Conservation (phyloP, 1,139 yeast genomes). For the Sugiyamaella pinicola region DNA sequence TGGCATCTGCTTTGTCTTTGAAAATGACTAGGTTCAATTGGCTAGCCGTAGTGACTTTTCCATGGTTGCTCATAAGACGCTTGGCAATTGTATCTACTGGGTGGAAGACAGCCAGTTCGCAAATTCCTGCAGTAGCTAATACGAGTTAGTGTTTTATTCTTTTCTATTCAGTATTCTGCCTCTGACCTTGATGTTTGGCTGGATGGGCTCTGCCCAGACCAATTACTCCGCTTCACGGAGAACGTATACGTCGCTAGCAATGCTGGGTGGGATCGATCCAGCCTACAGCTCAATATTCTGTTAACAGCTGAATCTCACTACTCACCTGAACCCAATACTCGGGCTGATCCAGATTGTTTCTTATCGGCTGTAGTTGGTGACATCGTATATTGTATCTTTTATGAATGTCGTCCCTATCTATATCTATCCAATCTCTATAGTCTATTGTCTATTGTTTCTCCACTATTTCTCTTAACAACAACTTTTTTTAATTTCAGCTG, state of each 20-base stretch:
- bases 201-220: no score
- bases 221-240: no score
- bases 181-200: no score
- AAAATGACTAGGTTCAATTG: slow-evolving; percentile 86
- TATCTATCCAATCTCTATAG: no score
- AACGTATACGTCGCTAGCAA: no score
- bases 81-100: slow-evolving; percentile 97
- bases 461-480: no score
- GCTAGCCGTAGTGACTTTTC: slow-evolving; percentile 55
- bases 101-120: slow-evolving; percentile 95
- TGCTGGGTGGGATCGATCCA: no score
- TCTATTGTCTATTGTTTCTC: no score
- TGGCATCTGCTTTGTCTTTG: slow-evolving; percentile 74
- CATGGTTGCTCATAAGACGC: slow-evolving; percentile 94
- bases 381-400: slow-evolving; percentile 40
- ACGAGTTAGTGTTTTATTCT: neutral
- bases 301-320: slow-evolving; percentile 4
- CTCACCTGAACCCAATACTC: slow-evolving; percentile 79
- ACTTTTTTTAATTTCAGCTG: no score
- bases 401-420: neutral
- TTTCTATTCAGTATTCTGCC: no score
- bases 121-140: slow-evolving; percentile 88
- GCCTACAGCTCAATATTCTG: no score
- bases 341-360: slow-evolving; percentile 86
- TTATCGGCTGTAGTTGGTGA: slow-evolving; percentile 61